Conservation (phyloP, 2,329 filamentous ascomycete genomes). For the Ophiostoma piceae region DNA sequence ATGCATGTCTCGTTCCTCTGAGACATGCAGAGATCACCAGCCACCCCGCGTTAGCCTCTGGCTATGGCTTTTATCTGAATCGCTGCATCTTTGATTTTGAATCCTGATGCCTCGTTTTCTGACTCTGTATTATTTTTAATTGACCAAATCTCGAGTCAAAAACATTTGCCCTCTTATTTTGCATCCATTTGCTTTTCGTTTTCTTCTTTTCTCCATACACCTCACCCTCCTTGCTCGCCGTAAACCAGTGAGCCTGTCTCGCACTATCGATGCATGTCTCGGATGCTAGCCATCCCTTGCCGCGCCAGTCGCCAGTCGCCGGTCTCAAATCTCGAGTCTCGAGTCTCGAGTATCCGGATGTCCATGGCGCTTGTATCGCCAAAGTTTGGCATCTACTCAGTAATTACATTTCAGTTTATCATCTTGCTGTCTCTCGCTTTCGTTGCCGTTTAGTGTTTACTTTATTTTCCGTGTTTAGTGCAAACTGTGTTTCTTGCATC, state of each 20-base stretch:
- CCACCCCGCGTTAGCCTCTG: conserved; percentile 2
- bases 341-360: neutral
- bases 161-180: neutral
- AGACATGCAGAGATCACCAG: conserved; percentile 9
- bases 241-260: neutral
- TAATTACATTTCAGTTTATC: neutral
- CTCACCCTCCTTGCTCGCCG: neutral
- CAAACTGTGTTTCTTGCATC: neutral
- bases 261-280: conserved; percentile 5
- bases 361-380: neutral
- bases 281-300: conserved; percentile 9
- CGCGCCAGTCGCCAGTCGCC: neutral
- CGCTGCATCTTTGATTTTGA: too few species aligned
- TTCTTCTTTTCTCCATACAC: neutral
- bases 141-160: neutral
- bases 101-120: neutral
- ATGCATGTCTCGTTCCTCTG: neutral
- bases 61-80: too few species aligned
- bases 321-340: neutral
- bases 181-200: neutral
- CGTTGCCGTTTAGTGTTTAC: neutral
- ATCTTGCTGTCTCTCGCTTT: conserved; percentile 6
- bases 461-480: neutral
- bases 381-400: neutral
- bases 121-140: neutral